phyloP scores from a whole-genome alignment of 2,329 filamentous ascomycete species.

The Eurotiales sp. region DNA sequence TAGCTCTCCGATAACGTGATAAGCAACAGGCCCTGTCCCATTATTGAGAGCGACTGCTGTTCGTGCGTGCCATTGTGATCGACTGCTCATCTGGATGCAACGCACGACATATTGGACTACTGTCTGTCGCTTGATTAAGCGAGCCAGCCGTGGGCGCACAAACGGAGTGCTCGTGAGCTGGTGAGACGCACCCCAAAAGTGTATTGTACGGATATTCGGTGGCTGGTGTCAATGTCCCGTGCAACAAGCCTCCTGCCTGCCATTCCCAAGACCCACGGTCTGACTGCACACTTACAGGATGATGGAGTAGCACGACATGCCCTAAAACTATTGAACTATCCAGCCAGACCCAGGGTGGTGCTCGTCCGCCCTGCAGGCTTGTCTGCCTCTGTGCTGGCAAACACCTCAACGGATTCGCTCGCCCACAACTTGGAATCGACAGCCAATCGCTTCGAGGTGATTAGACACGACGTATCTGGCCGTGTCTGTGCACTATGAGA shows the following conservation, averaged over 20 bases:
- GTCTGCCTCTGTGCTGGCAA: too few relatives aligned
- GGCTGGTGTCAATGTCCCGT: background rate
- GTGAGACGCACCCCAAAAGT: too few relatives aligned
- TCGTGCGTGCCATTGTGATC: background rate
- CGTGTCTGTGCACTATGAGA: background rate
- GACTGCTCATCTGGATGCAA: background rate
- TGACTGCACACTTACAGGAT: background rate
- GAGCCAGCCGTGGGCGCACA: background rate
- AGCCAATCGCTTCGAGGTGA: conserved; percentile 1
- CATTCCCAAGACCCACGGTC: background rate
- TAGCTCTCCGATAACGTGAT: background rate
- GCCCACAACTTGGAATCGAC: background rate
- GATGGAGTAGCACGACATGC: background rate
- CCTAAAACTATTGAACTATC: background rate
- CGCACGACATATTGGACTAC: background rate
- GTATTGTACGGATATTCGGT: too few relatives aligned
- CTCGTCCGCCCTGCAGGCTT: background rate
- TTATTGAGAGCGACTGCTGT: background rate
- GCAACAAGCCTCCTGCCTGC: background rate
- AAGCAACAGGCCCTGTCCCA: background rate
- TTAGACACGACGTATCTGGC: conserved; percentile 4
- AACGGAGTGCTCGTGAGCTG: background rate
- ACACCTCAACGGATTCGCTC: too few relatives aligned
- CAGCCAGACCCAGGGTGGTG: background rate
- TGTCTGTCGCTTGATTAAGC: background rate